Percentiles rank a stretch among this genome's conserved stretches.
Evolutionary conservation across 805 yeast genomes (phyloP).

Genomic region (Myxozyma kluyveri): DNA sequence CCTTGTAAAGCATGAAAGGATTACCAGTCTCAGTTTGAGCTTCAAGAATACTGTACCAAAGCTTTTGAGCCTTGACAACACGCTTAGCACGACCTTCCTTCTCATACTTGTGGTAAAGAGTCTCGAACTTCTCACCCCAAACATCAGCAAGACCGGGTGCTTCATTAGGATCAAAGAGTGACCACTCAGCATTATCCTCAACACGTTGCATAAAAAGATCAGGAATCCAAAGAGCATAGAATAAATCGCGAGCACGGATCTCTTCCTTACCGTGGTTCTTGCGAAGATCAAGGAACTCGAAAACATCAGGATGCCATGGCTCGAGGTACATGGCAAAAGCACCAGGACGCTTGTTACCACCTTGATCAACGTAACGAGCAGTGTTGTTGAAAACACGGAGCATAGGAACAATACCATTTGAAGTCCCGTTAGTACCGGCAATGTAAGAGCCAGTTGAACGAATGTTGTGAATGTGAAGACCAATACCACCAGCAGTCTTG

Average conservation of each 20-base stretch:
- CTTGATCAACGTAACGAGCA: constrained; percentile 96
- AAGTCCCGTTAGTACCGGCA: constrained; percentile 88
- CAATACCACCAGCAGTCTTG: constrained; percentile 95
- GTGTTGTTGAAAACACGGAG: constrained; percentile 90
- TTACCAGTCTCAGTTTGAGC: constrained; percentile 96
- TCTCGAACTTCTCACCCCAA: constrained; percentile 80
- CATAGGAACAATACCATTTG: constrained; percentile 96
- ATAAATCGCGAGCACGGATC: constrained; percentile 85
- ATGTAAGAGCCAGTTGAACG: constrained; percentile 84
- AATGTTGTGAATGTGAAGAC: constrained; percentile 82
- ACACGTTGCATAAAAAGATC: constrained; percentile 93
- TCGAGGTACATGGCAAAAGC: constrained; percentile 92
- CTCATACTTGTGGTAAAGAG: constrained; percentile 71
- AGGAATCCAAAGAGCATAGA: constrained; percentile 92
- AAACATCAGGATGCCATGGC: constrained; percentile 95
- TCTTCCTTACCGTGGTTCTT: constrained; percentile 97
- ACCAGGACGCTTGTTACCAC: constrained; percentile 97
- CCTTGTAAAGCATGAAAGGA: constrained; percentile 92
- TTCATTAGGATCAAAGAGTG: constrained; percentile 82
- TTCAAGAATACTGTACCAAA: constrained; percentile 86
- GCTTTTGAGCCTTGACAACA: constrained; percentile 77
- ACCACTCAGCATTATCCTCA: constrained; percentile 75
- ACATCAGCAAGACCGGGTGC: constrained; percentile 82
- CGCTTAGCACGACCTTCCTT: constrained; percentile 59
- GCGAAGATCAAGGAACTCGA: constrained; percentile 79